Evolutionary conservation across 1,284 basidiomycete species (phyloP), one percentile per base, ranked within the genome.

Genomic region (Phellinidium pouzarii): DNA sequence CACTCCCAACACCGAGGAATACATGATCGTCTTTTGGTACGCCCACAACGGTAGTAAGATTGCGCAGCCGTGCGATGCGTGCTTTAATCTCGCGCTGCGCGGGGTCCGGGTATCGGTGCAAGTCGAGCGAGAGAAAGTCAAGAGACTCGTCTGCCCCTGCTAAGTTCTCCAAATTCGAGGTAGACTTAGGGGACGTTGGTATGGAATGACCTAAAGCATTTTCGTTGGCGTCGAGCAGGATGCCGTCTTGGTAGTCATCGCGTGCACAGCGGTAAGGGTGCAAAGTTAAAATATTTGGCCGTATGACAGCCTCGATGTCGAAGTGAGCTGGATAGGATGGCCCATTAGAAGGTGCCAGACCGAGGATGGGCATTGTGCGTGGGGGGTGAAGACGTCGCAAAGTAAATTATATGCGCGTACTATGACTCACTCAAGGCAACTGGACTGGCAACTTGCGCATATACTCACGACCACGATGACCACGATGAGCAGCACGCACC

Each of bases 161-260:
- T 52, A 31, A 17, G 54, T 46, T 36, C 25, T 44, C 11, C 36
- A 38, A 1, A 54, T 22, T 8, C 67, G 57, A 31, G 27, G 31
- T 12, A 34, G 44, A 19, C 25, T n/a, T 31, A 23, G 26, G 47
- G 12, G 59, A 48, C 9, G 59, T 46, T 22, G 78, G 72, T n/a
- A 97, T 82, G 1, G 90, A 85, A 64, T 92, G 90, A 0, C 95
- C 95, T 42, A 95, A 76, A 0, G 93, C 80, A 66, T 99, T 98
- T 73, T 99, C 95, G 69, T 98, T 99, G 27, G 96, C 96, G 63
- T 99, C 96, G 29, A 99, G 80, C n/a, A 99, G 80, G 60, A 98
- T 87, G 23, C 94, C 94, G 1, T 80, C 75, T 44, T 87, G 84
- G 71, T 97, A 99, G 73, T 99, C 95, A 65, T 99, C 96, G 50